Percentiles rank a stretch among this genome's conserved stretches.
Evolutionary conservation across 371 early-diverging fungal genomes (phyloP).

Genomic region (Rhizomucor pusillus): DNA sequence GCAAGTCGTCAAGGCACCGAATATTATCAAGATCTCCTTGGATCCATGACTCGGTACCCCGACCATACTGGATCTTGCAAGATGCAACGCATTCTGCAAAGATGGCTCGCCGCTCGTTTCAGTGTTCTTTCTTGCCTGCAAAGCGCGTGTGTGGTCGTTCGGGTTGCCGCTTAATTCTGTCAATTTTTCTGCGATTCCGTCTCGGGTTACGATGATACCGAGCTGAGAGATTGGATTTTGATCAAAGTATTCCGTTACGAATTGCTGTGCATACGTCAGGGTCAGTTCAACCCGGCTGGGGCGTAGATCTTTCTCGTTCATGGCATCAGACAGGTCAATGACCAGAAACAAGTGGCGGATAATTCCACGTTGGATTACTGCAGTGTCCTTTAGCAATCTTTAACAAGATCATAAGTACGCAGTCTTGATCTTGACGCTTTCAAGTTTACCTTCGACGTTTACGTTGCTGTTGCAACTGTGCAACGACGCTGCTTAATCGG

Average conservation of each 20-base stretch:
- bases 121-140: slow-evolving; percentile 62
- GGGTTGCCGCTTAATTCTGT: slow-evolving; percentile 85
- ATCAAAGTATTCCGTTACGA: slow-evolving; percentile 88
- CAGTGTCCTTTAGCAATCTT: slow-evolving; percentile 72
- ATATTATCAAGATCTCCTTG: slow-evolving; percentile 81
- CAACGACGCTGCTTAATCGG: slow-evolving; percentile 75
- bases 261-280: slow-evolving; percentile 65
- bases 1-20: slow-evolving; percentile 87
- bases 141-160: slow-evolving; percentile 69
- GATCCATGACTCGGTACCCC: slow-evolving; percentile 93
- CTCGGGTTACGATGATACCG: slow-evolving; percentile 83
- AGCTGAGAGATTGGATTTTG: slow-evolving; percentile 94
- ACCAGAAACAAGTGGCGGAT: slow-evolving; percentile 86
- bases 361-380: slow-evolving; percentile 89
- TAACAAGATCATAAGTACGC: neutral
- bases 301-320: slow-evolving; percentile 82
- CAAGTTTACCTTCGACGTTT: slow-evolving; percentile 64
- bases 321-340: slow-evolving; percentile 81
- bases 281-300: slow-evolving; percentile 79
- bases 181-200: slow-evolving; percentile 85
- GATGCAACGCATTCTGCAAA: slow-evolving; percentile 86
- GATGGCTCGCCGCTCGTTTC: slow-evolving; percentile 90
- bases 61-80: slow-evolving; percentile 67
- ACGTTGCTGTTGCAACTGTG: slow-evolving; percentile 71
- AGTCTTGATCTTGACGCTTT: neutral